Percentiles rank a stretch among this genome's conserved stretches.
Conservation (phyloP, 129 eudicot genomes). For the Ambrosia trifida region DNA sequence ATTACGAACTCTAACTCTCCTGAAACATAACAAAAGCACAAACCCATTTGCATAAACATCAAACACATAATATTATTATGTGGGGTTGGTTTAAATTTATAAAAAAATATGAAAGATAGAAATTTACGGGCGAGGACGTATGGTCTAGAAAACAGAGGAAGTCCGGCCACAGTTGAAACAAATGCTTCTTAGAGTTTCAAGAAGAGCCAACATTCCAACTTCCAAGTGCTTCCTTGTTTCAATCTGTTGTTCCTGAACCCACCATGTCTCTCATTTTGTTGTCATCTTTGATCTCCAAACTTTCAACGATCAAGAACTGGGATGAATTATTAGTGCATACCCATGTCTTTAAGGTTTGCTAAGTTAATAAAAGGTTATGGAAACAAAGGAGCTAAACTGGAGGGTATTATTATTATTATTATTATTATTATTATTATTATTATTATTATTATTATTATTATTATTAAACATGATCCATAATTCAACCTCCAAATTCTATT, state of each 20-base stretch:
- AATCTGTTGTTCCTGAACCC: slow-evolving; percentile 44
- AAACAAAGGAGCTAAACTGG: slow-evolving; percentile 9
- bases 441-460: too few relatives aligned
- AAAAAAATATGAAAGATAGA: not conserved
- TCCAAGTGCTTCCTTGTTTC: slow-evolving; percentile 52
- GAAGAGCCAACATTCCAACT: slow-evolving; percentile 53
- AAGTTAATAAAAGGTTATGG: too few relatives aligned
- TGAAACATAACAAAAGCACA: slow-evolving; percentile 42
- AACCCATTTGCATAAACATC: slow-evolving; percentile 29
- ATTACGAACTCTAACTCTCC: slow-evolving; percentile 93
- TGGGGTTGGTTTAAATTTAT: not conserved
- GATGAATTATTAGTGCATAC: too few relatives aligned
- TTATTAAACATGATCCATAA: too few relatives aligned
- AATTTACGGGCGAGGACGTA: slow-evolving; percentile 87
- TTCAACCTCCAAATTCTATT: too few relatives aligned
- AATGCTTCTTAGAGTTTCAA: slow-evolving; percentile 66
- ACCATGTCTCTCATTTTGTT: slow-evolving; percentile 29
- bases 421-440: too few relatives aligned
- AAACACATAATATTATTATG: not conserved
- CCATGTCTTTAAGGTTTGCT: too few relatives aligned
- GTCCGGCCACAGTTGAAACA: slow-evolving; percentile 90
- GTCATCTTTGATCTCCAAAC: slow-evolving; percentile 11
- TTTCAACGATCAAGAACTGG: not conserved
- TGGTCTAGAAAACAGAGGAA: slow-evolving; percentile 98
- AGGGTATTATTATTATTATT: slow-evolving; percentile 11